Evolutionary conservation across 495 filamentous ascomycete genomes (phyloP), one percentile per base, ranked within the genome.

Genomic region (Penicillium parvum): DNA sequence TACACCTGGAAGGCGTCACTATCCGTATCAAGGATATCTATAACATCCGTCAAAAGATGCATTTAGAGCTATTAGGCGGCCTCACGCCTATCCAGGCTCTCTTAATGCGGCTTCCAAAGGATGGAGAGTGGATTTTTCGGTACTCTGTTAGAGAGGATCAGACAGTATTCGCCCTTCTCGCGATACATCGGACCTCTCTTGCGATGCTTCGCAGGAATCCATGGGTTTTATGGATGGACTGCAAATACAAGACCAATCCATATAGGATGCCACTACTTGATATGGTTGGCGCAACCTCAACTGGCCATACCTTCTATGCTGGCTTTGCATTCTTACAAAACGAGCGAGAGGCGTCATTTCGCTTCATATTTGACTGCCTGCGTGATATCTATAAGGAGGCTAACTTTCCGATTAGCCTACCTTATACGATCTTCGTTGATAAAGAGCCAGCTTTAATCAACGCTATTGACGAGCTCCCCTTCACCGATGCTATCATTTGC

Each of bases 221-320:
- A 19, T 40, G 17, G 25, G 40, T 49, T 26, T 3, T 49, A 21
- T 37, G 20, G 3, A 49, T 49, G 15, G 39, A 49, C 19, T 43
- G 17, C 23, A 58, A 38, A 1, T 55, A 55, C 15, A 47, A 52
- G 16, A 52, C 47, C 1, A 58, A 58, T 29, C 23, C 12, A 18
- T 58, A 57, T 27, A 29, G 40, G 11, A 32, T 56, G 9, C 52
- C 39, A 11, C 21, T 56, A 5, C 43, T 55, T 10, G 33, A 55
- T 40, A 52, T 55, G 19, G 38, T 48, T 18, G 40, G 50, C 14
- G 25, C 45, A 12, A 26, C 49, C 1, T n/a, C 37, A 14, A 32
- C 27, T 1, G 33, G 42, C 16, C 29, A 2, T 10, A 41, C 50
- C 2, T 57, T 47, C 25, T 42, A 38, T 21, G 14, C 47, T 5